These are phyloP conservation scores for Prunus mume DNA, from an alignment of 306 rosid genomes.

Conservation along the genomic window DNA sequence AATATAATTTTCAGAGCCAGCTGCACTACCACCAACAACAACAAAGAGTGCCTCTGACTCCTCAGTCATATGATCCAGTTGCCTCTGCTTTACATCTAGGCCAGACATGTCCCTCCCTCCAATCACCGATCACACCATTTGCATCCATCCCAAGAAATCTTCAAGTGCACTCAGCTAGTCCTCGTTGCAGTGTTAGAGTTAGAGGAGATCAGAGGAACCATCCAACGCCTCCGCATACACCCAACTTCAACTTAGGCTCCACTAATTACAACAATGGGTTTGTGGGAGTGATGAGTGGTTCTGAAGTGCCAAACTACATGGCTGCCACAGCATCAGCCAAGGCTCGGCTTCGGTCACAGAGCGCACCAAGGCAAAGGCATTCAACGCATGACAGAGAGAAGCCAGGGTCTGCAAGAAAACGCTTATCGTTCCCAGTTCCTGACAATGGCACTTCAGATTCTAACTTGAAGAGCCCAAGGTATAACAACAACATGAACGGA, in stretches of 20 bases:
- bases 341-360: slow-evolving; percentile 46
- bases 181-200: slow-evolving; percentile 24
- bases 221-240: slow-evolving; percentile 1
- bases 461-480: slow-evolving; percentile 3
- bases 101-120: slow-evolving; percentile 15
- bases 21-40: slow-evolving; percentile 6
- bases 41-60: slow-evolving; percentile 1
- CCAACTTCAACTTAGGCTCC: not conserved
- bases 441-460: not conserved
- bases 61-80: slow-evolving; percentile 8
- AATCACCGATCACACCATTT: slow-evolving; percentile 35
- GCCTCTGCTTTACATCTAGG: slow-evolving; percentile 21
- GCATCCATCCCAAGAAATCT: slow-evolving; percentile 28
- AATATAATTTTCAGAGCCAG: slow-evolving; percentile 9
- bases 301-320: slow-evolving; percentile 46
- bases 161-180: slow-evolving; percentile 38
- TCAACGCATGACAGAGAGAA: slow-evolving; percentile 28
- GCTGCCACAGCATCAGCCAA: slow-evolving; percentile 51
- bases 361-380: slow-evolving; percentile 49
- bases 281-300: not conserved
- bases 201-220: not conserved
- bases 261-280: not conserved
- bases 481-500: not conserved
- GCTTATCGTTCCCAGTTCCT: slow-evolving; percentile 36
- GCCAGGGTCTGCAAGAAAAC: slow-evolving; percentile 29